Evolutionary conservation across 164 flowering plant species (phyloP).

Genomic region (Cinnamomum chago): DNA sequence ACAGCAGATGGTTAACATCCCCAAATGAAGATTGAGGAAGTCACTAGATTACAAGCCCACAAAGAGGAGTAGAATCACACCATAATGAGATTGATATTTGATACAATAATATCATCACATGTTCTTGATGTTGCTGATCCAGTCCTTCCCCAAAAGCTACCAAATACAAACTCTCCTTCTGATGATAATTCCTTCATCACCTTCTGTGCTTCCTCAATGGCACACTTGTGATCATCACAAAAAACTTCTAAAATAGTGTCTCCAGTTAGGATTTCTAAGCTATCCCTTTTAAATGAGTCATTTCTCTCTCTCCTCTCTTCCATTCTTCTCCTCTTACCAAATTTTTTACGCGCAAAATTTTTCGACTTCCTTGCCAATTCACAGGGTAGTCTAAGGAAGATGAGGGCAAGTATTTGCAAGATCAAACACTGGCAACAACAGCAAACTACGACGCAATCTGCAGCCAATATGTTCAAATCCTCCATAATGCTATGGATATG

Average conservation of each 20-base stretch:
- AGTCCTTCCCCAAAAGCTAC: slow-evolving; percentile 71
- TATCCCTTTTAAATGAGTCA: slow-evolving; percentile 1
- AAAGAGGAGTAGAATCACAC: slow-evolving; percentile 16
- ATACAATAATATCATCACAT: slow-evolving; percentile 18
- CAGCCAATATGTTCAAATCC: slow-evolving; percentile 50
- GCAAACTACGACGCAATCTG: slow-evolving; percentile 57
- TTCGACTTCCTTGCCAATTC: slow-evolving; percentile 37
- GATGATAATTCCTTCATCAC: slow-evolving; percentile 43
- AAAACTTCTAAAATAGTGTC: neutral
- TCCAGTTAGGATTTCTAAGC: slow-evolving; percentile 8
- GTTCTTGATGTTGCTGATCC: slow-evolving; percentile 12
- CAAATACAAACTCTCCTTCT: slow-evolving; percentile 62
- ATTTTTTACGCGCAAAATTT: slow-evolving; percentile 31
- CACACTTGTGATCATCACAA: slow-evolving; percentile 15
- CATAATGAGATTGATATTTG: too few species aligned
- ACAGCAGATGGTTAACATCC: neutral
- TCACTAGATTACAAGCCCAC: slow-evolving; percentile 15
- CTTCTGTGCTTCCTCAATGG: slow-evolving; percentile 50
- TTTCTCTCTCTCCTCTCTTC: slow-evolving; percentile 6
- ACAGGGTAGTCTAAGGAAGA: slow-evolving; percentile 48
- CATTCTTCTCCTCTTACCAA: slow-evolving; percentile 19
- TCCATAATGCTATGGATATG: slow-evolving; percentile 37
- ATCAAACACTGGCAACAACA: slow-evolving; percentile 77
- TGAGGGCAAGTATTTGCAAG: slow-evolving; percentile 42
- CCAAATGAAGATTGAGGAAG: neutral